Base-by-base conservation (phyloP, 2,329 filamentous ascomycete species). In the Hypoxylon sp. region DNA sequence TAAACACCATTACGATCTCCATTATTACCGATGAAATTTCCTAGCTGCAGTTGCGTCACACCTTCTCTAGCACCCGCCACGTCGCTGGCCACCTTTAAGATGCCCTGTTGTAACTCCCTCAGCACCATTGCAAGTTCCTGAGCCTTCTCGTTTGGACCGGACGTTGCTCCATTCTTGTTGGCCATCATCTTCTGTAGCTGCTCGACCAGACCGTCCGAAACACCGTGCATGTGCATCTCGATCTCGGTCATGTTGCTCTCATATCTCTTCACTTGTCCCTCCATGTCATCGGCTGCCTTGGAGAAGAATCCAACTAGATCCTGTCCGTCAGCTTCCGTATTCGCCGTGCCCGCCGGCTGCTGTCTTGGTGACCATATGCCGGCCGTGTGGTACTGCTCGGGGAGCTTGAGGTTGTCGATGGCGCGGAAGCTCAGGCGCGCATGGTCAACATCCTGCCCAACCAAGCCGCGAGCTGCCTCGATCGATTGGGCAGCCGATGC, bases 231-330 rank as follows among this genome's bases (percentile, higher is more conserved):
- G 72, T 90, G 88, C 66, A 83, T 81, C 76, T 91, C 88, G 55
- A 91, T 89, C 72, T 90, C 87, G 56, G 81, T 80, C 57, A 91
- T 76, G 64, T 87, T 87, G 47, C 79, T 78, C 70, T 85, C 83
- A 70, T 89, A 89, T 62, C 79, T 82, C 43, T 80, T 80, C 56
- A 89, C 81, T 54, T 86, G 86, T 17, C 79, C 76, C 15, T 81
- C 79, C 81, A 91, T 87, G 67, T 89, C 87, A 66, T 89, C 86
- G 1, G 86, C 82, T 19, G 87, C 84, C 59, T 80, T 81, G 11
- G 85, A 88, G 73, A 91, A 90, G 74, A 88, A 88, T 60, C 84
- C 81, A 54, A 90, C 86, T 24, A 91, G 77, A 68, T 88, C 88
- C 51, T 85, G 85, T 34, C 84, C 82, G 43, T 84, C 83, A 24